A percentile compares a stretch with the other conserved stretches of the same genome.
These are phyloP conservation scores for Fusarium mangiferae DNA, from an alignment of 2,329 filamentous ascomycete genomes.

Conservation along the genomic window DNA sequence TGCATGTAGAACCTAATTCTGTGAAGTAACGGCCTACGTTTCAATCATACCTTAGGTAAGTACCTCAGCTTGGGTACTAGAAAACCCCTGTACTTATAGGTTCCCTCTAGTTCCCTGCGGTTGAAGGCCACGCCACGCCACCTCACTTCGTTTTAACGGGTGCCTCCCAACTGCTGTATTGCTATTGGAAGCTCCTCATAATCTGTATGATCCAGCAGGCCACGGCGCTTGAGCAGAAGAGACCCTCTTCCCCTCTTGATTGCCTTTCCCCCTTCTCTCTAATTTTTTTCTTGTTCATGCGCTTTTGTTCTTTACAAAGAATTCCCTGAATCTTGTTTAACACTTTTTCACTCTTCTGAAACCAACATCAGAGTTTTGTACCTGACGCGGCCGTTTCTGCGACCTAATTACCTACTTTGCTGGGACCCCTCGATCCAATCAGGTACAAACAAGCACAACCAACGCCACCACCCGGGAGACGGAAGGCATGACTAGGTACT, in stretches of 20 bases:
- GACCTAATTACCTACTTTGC: slow-evolving; percentile 25
- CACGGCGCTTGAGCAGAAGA: slow-evolving; percentile 26
- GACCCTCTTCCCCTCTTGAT: slow-evolving; percentile 18
- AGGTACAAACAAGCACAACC: background rate
- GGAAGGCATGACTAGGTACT: background rate
- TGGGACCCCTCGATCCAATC: slow-evolving; percentile 34
- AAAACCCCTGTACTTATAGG: background rate
- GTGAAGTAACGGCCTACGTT: background rate
- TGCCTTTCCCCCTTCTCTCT: slow-evolving; percentile 1
- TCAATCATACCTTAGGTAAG: background rate
- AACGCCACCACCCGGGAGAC: slow-evolving; percentile 10
- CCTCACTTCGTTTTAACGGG: background rate
- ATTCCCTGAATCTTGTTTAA: background rate
- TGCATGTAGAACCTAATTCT: background rate
- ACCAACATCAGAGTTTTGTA: slow-evolving; percentile 24
- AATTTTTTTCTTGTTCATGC: background rate
- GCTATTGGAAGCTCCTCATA: background rate
- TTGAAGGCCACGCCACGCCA: background rate
- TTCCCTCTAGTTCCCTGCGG: background rate
- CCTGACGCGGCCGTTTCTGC: slow-evolving; percentile 46
- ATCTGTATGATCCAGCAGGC: slow-evolving; percentile 4
- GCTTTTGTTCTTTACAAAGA: background rate
- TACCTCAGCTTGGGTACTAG: background rate
- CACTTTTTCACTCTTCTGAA: slow-evolving; percentile 1
- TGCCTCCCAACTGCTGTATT: slow-evolving; percentile 12